Percentiles rank a stretch among this genome's conserved stretches.
Evolutionary conservation across 2,329 filamentous ascomycete genomes (phyloP).

Genomic region (Trichocomaceae sp.): DNA sequence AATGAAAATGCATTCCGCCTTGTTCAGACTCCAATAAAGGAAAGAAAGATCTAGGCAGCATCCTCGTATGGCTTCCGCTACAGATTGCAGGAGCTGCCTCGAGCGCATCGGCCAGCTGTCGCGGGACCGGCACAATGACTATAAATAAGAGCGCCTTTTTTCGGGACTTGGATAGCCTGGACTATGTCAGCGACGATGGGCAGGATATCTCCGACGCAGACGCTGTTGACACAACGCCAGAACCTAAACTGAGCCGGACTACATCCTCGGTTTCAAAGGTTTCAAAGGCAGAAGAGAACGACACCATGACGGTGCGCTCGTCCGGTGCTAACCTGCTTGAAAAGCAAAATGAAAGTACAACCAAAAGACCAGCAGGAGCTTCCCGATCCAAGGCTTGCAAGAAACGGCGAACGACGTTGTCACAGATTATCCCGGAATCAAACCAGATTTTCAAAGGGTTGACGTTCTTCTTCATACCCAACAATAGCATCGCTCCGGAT

Average conservation of each 20-base stretch:
- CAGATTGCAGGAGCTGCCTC: neutral
- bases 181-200: conserved; percentile 22
- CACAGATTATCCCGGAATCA: conserved; percentile 46
- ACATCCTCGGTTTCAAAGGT: neutral
- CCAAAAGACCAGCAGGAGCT: neutral
- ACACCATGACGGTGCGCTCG: neutral
- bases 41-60: conserved; percentile 6
- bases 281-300: neutral
- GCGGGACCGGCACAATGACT: neutral
- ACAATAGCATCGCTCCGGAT: conserved; percentile 63
- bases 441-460: conserved; percentile 56
- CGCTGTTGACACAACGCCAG: neutral
- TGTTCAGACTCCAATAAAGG: neutral
- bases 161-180: conserved; percentile 28
- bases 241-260: neutral
- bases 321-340: neutral
- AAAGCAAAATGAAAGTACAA: neutral
- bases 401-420: conserved; percentile 26
- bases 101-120: neutral
- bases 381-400: neutral
- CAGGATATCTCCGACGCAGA: conserved; percentile 13
- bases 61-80: conserved; percentile 5
- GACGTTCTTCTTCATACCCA: conserved; percentile 72
- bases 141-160: conserved; percentile 25
- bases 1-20: neutral